These are phyloP conservation scores for Cornus controversa DNA, from an alignment of 148 eudicot genomes.

Conservation along the genomic window DNA sequence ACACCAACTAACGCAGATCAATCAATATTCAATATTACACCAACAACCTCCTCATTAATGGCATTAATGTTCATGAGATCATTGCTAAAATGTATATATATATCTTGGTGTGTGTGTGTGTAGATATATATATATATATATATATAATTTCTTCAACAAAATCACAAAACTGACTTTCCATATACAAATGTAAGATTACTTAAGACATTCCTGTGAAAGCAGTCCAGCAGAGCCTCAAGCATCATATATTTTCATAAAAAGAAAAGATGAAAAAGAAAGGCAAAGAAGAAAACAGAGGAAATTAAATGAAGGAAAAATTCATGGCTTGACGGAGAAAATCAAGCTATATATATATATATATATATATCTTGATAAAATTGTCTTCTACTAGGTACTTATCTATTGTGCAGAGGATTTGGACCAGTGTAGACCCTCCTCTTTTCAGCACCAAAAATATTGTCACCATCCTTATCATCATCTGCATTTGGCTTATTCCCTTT, in stretches of 20 bases:
- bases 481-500: slow-evolving; percentile 16
- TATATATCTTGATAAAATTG: background rate
- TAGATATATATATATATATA: background rate
- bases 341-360: slow-evolving; percentile 1
- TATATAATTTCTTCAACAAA: slow-evolving; percentile 10
- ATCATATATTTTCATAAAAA: background rate
- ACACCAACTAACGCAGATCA: background rate
- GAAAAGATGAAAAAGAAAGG: slow-evolving; percentile 7
- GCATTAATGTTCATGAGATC: background rate
- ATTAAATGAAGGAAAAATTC: no score
- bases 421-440: slow-evolving; percentile 84
- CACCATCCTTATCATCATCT: slow-evolving; percentile 18
- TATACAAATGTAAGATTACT: slow-evolving; percentile 19
- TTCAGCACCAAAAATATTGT: slow-evolving; percentile 57
- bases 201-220: slow-evolving; percentile 13
- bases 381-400: slow-evolving; percentile 44
- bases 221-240: slow-evolving; percentile 15
- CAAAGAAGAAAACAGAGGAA: slow-evolving; percentile 9
- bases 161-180: slow-evolving; percentile 9
- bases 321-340: slow-evolving; percentile 30
- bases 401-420: slow-evolving; percentile 90
- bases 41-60: slow-evolving; percentile 16
- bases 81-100: background rate
- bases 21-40: slow-evolving; percentile 19
- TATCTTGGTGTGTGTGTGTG: background rate